These are phyloP conservation scores for Gymnopilus dilepis DNA, from an alignment of 768 basidiomycete species.

Conservation along the genomic window DNA sequence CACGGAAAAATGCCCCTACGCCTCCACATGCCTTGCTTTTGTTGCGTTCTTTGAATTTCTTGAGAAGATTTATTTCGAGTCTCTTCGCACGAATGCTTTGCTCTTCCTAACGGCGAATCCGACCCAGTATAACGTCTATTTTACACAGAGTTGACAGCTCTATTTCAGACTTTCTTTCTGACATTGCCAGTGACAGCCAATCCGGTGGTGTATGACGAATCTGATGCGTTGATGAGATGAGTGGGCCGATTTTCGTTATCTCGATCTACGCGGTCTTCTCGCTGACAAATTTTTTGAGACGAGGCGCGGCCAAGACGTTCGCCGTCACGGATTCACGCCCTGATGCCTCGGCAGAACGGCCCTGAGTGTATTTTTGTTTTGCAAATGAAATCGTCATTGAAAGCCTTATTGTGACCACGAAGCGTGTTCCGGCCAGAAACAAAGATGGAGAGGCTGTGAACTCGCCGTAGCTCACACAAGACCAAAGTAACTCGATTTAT, in stretches of 20 bases:
- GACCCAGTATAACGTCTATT: slow-evolving; percentile 1
- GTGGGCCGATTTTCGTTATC: slow-evolving; percentile 14
- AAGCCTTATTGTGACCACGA: not conserved
- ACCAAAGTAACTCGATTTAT: not conserved
- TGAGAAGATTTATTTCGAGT: slow-evolving; percentile 5
- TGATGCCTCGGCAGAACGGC: slow-evolving; percentile 19
- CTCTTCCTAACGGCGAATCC: not conserved
- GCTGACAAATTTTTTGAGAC: slow-evolving; percentile 12
- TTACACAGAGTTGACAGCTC: slow-evolving; percentile 5
- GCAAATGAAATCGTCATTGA: slow-evolving; percentile 4
- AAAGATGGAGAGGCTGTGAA: not conserved
- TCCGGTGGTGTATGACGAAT: slow-evolving; percentile 16
- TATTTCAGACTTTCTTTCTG: not conserved
- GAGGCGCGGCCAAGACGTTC: slow-evolving; percentile 20
- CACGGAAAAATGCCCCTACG: slow-evolving; percentile 11
- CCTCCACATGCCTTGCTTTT: slow-evolving; percentile 10
- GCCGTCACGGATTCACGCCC: slow-evolving; percentile 13
- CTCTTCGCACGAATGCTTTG: slow-evolving; percentile 9
- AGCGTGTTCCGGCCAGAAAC: not conserved
- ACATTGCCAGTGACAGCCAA: not conserved
- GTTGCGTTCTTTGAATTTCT: slow-evolving; percentile 8
- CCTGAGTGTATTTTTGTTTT: slow-evolving; percentile 1
- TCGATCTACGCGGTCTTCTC: slow-evolving; percentile 14
- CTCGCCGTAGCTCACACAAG: not conserved
- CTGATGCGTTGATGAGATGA: slow-evolving; percentile 12